Conservation (phyloP, 257 asterid species). For the Solanum etuberosum region DNA sequence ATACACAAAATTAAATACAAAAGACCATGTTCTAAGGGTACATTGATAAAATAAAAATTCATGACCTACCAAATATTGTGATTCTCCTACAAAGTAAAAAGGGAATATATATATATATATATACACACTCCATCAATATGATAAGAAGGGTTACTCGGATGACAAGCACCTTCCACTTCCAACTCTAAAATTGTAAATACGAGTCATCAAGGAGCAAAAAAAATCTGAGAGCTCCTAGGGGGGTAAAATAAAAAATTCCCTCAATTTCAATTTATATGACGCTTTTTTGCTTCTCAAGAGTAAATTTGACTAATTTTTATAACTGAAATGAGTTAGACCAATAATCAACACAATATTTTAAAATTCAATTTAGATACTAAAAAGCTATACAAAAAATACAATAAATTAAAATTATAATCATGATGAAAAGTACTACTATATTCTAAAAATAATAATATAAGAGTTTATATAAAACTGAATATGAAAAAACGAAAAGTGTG, state of each 20-base stretch:
- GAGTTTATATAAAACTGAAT: not conserved
- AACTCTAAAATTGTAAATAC: too few species aligned
- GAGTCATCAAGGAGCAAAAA: too few species aligned
- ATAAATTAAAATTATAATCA: not conserved
- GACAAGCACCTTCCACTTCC: not conserved
- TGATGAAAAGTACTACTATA: not conserved
- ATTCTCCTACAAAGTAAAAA: not conserved
- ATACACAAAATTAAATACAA: not conserved
- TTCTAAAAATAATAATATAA: too few species aligned
- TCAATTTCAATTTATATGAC: not conserved
- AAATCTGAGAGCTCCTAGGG: not conserved
- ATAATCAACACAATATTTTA: not conserved
- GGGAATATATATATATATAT: not conserved
- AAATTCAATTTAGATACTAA: not conserved
- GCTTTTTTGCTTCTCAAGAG: too few species aligned
- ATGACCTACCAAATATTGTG: not conserved
- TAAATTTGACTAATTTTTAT: not conserved
- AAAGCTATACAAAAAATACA: not conserved
- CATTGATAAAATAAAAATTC: too few species aligned
- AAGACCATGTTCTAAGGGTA: not conserved
- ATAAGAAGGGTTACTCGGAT: too few species aligned
- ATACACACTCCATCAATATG: too few species aligned
- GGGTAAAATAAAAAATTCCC: not conserved
- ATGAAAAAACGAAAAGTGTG: not conserved
- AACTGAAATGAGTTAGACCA: not conserved